A percentile compares a stretch with the other conserved stretches of the same genome.
Conservation (phyloP, 108 stramenopile species). For the Cyclotella sp. region DNA sequence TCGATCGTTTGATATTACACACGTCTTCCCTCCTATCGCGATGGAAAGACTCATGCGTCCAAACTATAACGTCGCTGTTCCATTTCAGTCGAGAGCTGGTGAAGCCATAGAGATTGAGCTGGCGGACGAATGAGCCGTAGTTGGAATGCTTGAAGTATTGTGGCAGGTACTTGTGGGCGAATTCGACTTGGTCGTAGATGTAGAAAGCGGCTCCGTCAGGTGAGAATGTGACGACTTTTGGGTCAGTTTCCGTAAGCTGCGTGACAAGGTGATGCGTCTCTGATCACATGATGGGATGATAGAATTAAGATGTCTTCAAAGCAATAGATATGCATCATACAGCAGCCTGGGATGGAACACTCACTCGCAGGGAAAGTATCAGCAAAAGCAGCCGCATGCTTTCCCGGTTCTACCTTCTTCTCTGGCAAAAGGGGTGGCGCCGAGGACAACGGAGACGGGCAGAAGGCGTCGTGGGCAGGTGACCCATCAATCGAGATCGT, state of each 20-base stretch:
- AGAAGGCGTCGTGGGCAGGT: too few species aligned
- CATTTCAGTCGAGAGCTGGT: slow-evolving; percentile 6
- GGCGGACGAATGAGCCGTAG: slow-evolving; percentile 1
- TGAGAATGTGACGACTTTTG: not conserved
- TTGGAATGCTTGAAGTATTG: slow-evolving; percentile 20
- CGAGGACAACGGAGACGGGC: too few species aligned
- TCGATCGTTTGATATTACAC: slow-evolving; percentile 1
- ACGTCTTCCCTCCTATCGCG: not conserved
- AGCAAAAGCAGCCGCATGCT: too few species aligned
- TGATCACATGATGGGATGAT: not conserved
- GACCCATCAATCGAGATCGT: too few species aligned
- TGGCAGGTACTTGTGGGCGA: slow-evolving; percentile 10
- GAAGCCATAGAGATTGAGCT: slow-evolving; percentile 11
- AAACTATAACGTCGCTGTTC: slow-evolving; percentile 7
- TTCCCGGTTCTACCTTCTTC: too few species aligned
- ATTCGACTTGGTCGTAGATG: slow-evolving; percentile 15
- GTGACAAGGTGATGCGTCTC: not conserved
- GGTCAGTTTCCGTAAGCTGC: not conserved
- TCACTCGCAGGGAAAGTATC: too few species aligned
- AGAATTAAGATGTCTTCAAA: too few species aligned
- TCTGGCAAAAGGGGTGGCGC: too few species aligned
- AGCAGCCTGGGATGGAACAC: too few species aligned
- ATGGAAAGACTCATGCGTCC: slow-evolving; percentile 9
- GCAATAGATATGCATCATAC: too few species aligned
- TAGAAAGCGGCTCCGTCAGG: not conserved